Conservation (phyloP, 192 early-diverging fungal species). For the Gamsiella multidivaricata region DNA sequence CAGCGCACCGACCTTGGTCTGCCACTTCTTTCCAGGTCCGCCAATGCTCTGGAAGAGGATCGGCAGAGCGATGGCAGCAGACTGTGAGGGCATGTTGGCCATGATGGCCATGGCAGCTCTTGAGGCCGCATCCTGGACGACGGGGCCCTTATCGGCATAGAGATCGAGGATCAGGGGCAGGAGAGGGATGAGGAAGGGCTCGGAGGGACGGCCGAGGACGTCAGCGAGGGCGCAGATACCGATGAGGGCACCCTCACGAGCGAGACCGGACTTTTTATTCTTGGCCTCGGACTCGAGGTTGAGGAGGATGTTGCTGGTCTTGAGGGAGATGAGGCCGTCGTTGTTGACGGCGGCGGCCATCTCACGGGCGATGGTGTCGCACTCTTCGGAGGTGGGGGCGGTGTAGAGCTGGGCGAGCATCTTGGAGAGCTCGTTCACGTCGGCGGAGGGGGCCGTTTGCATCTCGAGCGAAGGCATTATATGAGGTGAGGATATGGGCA, state of each 20-base stretch:
- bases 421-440: conserved; percentile 42
- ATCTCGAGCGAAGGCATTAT: conserved; percentile 47
- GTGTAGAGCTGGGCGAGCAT: conserved; percentile 50
- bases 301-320: conserved; percentile 66
- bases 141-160: conserved; percentile 65
- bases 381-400: conserved; percentile 57
- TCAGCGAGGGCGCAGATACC: conserved; percentile 68
- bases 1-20: conserved; percentile 69
- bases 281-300: conserved; percentile 65
- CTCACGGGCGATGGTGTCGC: conserved; percentile 63
- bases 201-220: conserved; percentile 67
- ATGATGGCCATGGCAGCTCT: conserved; percentile 54
- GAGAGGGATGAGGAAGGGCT: conserved; percentile 72
- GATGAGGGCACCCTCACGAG: conserved; percentile 72
- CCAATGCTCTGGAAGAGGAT: conserved; percentile 66
- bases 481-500: not conserved
- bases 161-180: conserved; percentile 69
- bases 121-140: conserved; percentile 59
- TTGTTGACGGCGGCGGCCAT: conserved; percentile 70
- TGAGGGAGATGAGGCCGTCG: conserved; percentile 61
- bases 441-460: conserved; percentile 10
- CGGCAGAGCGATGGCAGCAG: conserved; percentile 45
- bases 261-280: conserved; percentile 75
- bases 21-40: conserved; percentile 71
- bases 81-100: conserved; percentile 58